Evolutionary conservation across 495 filamentous ascomycete genomes (phyloP), one percentile per base, ranked within the genome.

Genomic region (Penicillium canescens): DNA sequence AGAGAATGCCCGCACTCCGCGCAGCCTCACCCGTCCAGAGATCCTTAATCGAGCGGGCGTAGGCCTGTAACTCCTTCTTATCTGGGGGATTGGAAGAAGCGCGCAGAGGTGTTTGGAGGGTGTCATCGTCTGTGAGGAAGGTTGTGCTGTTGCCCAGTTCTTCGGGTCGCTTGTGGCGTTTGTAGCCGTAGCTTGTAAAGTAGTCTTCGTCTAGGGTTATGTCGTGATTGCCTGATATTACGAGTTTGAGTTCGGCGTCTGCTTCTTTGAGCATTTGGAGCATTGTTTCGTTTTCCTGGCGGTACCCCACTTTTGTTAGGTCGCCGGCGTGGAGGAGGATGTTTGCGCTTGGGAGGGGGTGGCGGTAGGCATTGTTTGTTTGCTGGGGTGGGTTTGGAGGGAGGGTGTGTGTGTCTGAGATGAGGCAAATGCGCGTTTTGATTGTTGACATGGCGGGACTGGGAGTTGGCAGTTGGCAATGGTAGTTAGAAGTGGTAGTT

Each of bases 161-260:
- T 48, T 61, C 51, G 44, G 65, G 44, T 51, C 59, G 67, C 4
- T 61, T 59, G 49, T 78, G 75, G 6, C 72, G 60, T 18, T 23
- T 40, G 41, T 69, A 63, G 9, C 75, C 75, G 13, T 59, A 52
- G 3, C 26, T 40, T 5, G 58, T 46, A 56, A 81, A 84, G 57
- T 77, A 78, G 3, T 78, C 67, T 24, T 68, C 66, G 62, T 94
- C 88, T 3, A 92, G 80, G 0, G 82, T 82, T 50, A 88, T 79
- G 62, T 93, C 89, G 68, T 92, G 90, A 65, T 93, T 92, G 0
- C 90, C 90, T 1, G 90, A 83, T 46, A 95, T 91, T 33, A 92
- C 82, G 34, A 95, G 70, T 54, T 92, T 95, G 6, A 92, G 68
- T 16, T 85, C 80, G 0, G 90, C 88, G 6, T 81, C 59, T 47